Base-by-base conservation (phyloP, 306 rosid species). In the Lathyrus sativus region DNA sequence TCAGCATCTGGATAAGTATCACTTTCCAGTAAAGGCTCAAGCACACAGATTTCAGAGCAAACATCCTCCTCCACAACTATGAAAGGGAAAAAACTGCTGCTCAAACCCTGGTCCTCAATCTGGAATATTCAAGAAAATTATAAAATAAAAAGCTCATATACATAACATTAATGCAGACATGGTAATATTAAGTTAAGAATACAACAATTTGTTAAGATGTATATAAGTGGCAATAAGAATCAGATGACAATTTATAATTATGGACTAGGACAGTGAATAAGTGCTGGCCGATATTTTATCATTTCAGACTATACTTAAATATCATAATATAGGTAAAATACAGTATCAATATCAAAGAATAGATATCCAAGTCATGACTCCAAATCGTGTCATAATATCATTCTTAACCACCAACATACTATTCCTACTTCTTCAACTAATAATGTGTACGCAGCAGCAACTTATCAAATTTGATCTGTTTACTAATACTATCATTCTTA, bases 1-100 rank as follows among this genome's bases (percentile, higher is more conserved):
- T 69, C 83, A 41, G 9, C 37, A 55, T 74, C 78, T 46, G 74
- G 59, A 66, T 61, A 62, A 22, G 71, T 76, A 71, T 84, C 84
- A 12, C 62, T 46, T 4, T 83, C 91, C 22, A 91, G 65, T 31
- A 72, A 79, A 65, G 76, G 82, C 72, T 91, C 96, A 49, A 91
- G 92, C 26, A 61, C 55, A 64, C 97, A 75, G 73, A 91, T 89
- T 76, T 91, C 97, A 7, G 88, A 85, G 81, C 96, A 89, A 63
- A 91, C 95, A 41, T 89, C 96, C 72, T 85, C 80, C 81, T 89
- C 96, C 31, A 85, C 89, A 63, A 91, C 96, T 75, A 91, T 77
- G 80, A 91, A 88, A 56, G 97, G 97, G 82, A 82, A 87, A 79
- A 74, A 91, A 79, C 87, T 89, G 86, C 90, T 82, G 77, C 97